Evolutionary conservation across 345 rosid species (phyloP), one percentile per base, ranked within the genome.

Genomic region (Pugionium cornutum): DNA sequence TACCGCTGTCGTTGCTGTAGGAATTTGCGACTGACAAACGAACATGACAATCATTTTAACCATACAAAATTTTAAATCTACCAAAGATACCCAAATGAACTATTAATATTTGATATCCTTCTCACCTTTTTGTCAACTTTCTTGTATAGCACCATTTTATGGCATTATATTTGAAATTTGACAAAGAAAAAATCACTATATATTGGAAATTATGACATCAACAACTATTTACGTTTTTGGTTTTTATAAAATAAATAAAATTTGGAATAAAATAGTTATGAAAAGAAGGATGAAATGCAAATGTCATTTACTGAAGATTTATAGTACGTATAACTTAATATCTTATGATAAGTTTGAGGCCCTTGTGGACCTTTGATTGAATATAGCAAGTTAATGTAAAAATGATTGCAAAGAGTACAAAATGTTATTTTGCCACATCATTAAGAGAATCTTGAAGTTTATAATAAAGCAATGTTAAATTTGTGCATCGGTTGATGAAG

Each of bases 301-400:
- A 25, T 53, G 62, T 44, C 60, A 50, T 53, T 10, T 54, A 53
- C 32, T 44, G 18, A 66, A 44, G 53, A 53, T 65, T 32, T 44
- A 42, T 64, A 29, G 35, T 51, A 64, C 58, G 30, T 39, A 41
- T 31, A 25, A 53, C 43, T 44, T 44, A 18, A 43, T 34, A 66
- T 25, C 44, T n/a, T 35, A 45, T 45, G 54, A 53, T 54, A 54
- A 45, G 6, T 55, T 46, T 55, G 63, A 55, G 70, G 47, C 46
- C 70, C 45, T 54, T 26, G 45, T 54, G 70, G 53, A 34, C 53
- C 70, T 44, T 18, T 18, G 18, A 18, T 43, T 45, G 30, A 54
- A 54, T 66, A n/a, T 45, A 28, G 25, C 6, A 9, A 44, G 35
- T 18, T 18, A 18, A 18, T 18, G 18, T 18, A 18, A 18, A 18